Conservation (phyloP, 352 stramenopile species). For the Globisporangium viniferum region DNA sequence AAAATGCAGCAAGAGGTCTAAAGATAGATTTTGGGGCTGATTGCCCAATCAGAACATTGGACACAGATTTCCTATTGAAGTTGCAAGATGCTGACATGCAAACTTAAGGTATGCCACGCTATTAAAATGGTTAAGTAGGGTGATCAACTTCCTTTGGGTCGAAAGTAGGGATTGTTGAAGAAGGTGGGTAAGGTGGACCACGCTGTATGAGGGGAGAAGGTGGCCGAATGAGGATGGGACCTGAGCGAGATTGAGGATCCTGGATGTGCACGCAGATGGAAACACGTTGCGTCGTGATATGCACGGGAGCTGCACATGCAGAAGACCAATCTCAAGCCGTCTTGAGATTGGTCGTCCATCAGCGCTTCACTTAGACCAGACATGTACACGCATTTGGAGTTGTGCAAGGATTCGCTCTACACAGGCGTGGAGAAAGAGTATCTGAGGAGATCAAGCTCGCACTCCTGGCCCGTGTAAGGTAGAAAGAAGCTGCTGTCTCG, state of each 20-base stretch:
- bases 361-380: no score
- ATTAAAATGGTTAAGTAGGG: background rate
- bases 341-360: background rate
- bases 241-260: background rate
- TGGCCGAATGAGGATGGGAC: background rate
- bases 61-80: background rate
- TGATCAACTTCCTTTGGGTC: no score
- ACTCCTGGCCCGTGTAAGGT: no score
- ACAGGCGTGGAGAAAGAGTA: no score
- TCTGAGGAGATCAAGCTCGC: no score
- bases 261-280: background rate
- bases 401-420: no score
- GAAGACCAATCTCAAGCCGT: background rate
- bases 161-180: background rate
- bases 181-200: background rate
- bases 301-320: no score
- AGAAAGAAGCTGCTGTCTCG: no score
- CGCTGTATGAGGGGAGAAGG: background rate
- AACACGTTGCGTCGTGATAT: background rate
- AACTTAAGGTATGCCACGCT: background rate
- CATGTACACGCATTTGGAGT: no score
- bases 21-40: slow-evolving; percentile 5
- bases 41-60: slow-evolving; percentile 3
- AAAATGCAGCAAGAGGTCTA: background rate
- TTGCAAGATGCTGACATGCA: background rate